These are phyloP conservation scores for Capronia epimyces DNA, from an alignment of 2,329 filamentous ascomycete genomes.

Conservation along the genomic window DNA sequence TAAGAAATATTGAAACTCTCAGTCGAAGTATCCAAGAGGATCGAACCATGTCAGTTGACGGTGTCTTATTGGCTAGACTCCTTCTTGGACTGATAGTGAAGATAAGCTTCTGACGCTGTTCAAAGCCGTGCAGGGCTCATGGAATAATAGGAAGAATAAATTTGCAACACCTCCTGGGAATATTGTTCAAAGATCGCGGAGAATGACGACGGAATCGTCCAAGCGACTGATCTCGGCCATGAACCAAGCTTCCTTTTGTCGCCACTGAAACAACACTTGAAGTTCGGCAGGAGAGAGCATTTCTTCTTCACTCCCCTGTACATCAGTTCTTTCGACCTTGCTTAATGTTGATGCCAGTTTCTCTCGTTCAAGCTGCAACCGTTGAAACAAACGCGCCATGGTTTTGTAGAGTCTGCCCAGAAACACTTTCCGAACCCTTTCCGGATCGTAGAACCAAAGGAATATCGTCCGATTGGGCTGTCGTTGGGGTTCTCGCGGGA, in stretches of 20 bases:
- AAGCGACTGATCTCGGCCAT: slow-evolving; percentile 72
- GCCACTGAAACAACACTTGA: slow-evolving; percentile 60
- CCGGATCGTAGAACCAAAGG: slow-evolving; percentile 82
- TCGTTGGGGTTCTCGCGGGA: slow-evolving; percentile 79
- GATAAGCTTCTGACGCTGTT: too few species aligned
- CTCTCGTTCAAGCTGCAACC: slow-evolving; percentile 68
- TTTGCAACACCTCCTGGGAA: too few species aligned
- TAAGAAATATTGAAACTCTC: too few species aligned
- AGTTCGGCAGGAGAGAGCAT: slow-evolving; percentile 71
- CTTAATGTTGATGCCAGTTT: slow-evolving; percentile 67
- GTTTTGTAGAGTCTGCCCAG: slow-evolving; percentile 81
- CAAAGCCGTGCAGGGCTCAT: too few species aligned
- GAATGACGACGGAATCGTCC: slow-evolving; percentile 76
- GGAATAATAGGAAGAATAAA: too few species aligned
- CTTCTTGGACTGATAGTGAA: too few species aligned
- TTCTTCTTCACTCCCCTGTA: slow-evolving; percentile 75
- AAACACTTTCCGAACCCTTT: slow-evolving; percentile 63
- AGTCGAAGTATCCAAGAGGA: too few species aligned
- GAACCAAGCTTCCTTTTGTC: slow-evolving; percentile 61
- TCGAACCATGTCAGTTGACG: too few species aligned
- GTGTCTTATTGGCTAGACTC: too few species aligned
- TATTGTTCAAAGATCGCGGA: slow-evolving; percentile 65
- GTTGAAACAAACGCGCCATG: slow-evolving; percentile 79
- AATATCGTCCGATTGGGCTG: slow-evolving; percentile 80
- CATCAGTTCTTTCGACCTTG: slow-evolving; percentile 78